Evolutionary conservation across 116 monocot species (phyloP), one percentile per base, ranked within the genome.

Genomic region (Trichopus zeylanicus): DNA sequence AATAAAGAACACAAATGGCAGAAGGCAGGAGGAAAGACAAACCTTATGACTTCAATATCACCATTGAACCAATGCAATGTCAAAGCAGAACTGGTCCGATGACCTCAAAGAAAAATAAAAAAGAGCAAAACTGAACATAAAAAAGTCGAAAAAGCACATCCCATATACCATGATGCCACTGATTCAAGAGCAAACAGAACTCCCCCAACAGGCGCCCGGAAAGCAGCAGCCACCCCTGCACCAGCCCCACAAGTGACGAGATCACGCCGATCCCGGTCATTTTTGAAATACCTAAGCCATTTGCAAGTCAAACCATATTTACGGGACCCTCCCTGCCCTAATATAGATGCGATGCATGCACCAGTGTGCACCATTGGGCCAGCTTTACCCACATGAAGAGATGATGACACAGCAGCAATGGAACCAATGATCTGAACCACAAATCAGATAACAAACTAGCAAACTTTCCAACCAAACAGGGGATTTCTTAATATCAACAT

Each of bases 171-270:
- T 59, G 95, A 89, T 7, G 87, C 78, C 39, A 90, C 55, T 29
- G 83, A 81, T 72, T 95, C 95, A 31, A 95, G 80, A 25, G 90
- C 89, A 65, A 95, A 87, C 46, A 95, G 79, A 22, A 95, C 81
- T 46, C 95, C 95, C 47, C 95, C 95, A 49, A 95, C 87, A 0
- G 95, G 95, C 4, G 95, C 80, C 21, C 95, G 83, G 59, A 95
- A 95, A 56, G 87, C 90, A 39, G 95, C 95, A 55, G 87, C 81
- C 58, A 84, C 62, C 25, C 95, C 95, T 21, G 90, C 89, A 63
- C 67, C 75, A 33, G 95, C 76, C 6, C 95, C 90, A 46, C 83
- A 84, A 16, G 90, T 95, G 23, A 90, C 81, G 61, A 95, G 72
- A 56, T 95, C 95, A 42, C 90, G 80, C 46, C 87, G 57, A 23